phyloP scores from a whole-genome alignment of 768 basidiomycete species.

The Suillus ampliporus region DNA sequence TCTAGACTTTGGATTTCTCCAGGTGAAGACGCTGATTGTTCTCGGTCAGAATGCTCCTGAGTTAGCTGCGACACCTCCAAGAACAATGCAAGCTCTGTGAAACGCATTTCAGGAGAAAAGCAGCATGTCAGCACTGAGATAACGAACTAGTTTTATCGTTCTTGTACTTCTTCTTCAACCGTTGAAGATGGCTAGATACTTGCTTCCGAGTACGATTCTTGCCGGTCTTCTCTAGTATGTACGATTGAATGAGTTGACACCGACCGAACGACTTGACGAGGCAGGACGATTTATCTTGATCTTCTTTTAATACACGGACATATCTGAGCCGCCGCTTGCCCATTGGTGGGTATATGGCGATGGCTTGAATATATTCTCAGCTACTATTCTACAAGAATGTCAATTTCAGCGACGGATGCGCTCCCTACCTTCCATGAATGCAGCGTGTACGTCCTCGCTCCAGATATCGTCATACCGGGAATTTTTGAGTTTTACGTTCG shows the following conservation, averaged over 20 bases:
- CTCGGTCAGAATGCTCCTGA: slow-evolving; percentile 14
- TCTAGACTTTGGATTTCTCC: slow-evolving; percentile 18
- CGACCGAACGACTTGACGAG: slow-evolving; percentile 40
- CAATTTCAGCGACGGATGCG: neutral
- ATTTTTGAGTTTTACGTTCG: slow-evolving; percentile 28
- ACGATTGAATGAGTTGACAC: slow-evolving; percentile 46
- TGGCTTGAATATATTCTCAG: slow-evolving; percentile 25
- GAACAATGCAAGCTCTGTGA: slow-evolving; percentile 32
- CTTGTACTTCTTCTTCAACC: slow-evolving; percentile 41
- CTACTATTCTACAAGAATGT: slow-evolving; percentile 9
- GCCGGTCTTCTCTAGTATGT: slow-evolving; percentile 44
- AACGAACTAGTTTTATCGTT: slow-evolving; percentile 40
- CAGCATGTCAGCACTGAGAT: neutral
- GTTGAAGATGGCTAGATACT: slow-evolving; percentile 46
- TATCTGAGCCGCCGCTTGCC: slow-evolving; percentile 43
- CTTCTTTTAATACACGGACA: slow-evolving; percentile 27
- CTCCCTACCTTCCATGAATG: slow-evolving; percentile 42
- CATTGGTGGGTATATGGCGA: slow-evolving; percentile 40
- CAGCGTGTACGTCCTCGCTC: slow-evolving; percentile 41
- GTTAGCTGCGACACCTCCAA: slow-evolving; percentile 26
- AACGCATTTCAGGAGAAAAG: slow-evolving; percentile 4
- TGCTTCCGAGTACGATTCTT: slow-evolving; percentile 45
- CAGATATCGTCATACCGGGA: slow-evolving; percentile 42
- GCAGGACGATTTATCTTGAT: slow-evolving; percentile 21
- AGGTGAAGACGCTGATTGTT: slow-evolving; percentile 4